Conservation (phyloP, 371 early-diverging fungal genomes). For the Mucor piriformis region DNA sequence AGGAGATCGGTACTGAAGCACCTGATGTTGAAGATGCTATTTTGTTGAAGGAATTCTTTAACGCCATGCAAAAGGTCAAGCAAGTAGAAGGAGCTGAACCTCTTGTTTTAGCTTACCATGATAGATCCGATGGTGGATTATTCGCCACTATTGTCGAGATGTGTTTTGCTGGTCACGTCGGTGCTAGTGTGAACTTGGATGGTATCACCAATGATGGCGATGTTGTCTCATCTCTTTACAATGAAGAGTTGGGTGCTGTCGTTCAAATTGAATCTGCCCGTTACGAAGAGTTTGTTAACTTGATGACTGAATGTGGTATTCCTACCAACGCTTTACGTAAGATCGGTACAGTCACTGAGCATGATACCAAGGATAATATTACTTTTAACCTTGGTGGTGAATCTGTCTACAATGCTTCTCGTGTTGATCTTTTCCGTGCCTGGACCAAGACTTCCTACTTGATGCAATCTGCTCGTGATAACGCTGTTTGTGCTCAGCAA, state of each 20-base stretch:
- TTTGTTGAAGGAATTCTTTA: constrained; percentile 78
- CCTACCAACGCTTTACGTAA: constrained; percentile 57
- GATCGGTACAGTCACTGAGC: constrained; percentile 64
- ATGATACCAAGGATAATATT: constrained; percentile 51
- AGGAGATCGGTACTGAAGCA: constrained; percentile 76
- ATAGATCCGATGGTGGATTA: constrained; percentile 96
- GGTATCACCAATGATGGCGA: constrained; percentile 52
- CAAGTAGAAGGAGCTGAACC: constrained; percentile 32
- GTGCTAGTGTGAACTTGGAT: constrained; percentile 69
- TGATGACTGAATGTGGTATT: constrained; percentile 59
- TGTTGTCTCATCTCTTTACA: constrained; percentile 76
- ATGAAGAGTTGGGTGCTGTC: constrained; percentile 96
- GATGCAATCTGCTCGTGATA: constrained; percentile 90
- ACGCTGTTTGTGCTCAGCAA: constrained; percentile 82
- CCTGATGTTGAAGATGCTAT: constrained; percentile 88
- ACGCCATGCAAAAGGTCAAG: constrained; percentile 66
- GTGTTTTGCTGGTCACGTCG: constrained; percentile 93
- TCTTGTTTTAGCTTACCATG: constrained; percentile 91
- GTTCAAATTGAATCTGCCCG: constrained; percentile 78
- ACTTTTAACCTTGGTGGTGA: constrained; percentile 43
- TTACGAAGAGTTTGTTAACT: constrained; percentile 55
- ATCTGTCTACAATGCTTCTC: constrained; percentile 50
- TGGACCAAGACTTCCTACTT: constrained; percentile 92
- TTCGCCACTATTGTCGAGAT: constrained; percentile 90
- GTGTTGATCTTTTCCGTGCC: constrained; percentile 72